phyloP scores from a whole-genome alignment of 1,284 basidiomycete species.

The Tremellales sp. region DNA sequence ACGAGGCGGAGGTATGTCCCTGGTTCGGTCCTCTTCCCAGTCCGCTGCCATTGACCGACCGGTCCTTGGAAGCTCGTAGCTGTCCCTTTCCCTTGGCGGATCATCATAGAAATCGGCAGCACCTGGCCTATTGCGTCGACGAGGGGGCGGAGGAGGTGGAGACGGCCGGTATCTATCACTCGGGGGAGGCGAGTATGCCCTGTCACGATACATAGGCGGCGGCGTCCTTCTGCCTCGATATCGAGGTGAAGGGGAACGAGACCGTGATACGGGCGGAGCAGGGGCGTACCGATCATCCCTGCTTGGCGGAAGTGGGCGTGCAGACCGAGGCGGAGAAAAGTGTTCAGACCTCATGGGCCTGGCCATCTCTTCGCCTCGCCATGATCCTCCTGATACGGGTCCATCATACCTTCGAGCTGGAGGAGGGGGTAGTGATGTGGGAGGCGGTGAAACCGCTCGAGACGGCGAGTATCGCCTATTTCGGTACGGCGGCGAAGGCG shows the following conservation, averaged over 20 bases:
- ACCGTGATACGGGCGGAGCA: slow-evolving; percentile 5
- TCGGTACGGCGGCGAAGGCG: slow-evolving; percentile 17
- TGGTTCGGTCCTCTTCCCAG: slow-evolving; percentile 10
- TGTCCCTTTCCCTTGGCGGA: neutral
- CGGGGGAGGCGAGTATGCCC: neutral
- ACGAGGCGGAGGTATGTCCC: neutral
- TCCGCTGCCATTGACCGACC: slow-evolving; percentile 18
- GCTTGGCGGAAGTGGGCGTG: slow-evolving; percentile 3
- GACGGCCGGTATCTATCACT: neutral
- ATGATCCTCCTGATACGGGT: neutral
- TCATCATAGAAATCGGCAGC: slow-evolving; percentile 1
- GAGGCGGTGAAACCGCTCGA: slow-evolving; percentile 17
- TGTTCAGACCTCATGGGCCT: neutral
- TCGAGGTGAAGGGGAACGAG: slow-evolving; percentile 3
- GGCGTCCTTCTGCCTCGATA: neutral
- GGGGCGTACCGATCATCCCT: no score
- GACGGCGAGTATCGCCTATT: slow-evolving; percentile 29
- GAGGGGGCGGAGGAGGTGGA: neutral
- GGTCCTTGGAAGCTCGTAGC: no score
- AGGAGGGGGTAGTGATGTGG: slow-evolving; percentile 2
- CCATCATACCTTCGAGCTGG: neutral
- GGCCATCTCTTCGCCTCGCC: neutral
- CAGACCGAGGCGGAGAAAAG: slow-evolving; percentile 1
- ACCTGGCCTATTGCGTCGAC: neutral
- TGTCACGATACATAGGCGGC: neutral